Evolutionary conservation across 148 eudicot genomes (phyloP).

Genomic region (Selenicereus undatus): DNA sequence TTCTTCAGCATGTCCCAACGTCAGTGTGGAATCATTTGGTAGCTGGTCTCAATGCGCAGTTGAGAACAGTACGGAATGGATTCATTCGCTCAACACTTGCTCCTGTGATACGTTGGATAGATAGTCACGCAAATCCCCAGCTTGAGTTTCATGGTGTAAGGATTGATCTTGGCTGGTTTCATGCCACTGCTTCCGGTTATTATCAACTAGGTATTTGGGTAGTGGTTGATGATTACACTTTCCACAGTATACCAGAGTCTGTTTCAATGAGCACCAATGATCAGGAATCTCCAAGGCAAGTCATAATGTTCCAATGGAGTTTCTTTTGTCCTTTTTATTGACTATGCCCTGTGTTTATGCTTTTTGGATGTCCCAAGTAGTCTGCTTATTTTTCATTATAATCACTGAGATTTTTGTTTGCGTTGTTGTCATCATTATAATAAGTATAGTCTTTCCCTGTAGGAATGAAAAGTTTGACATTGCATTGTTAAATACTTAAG

Average conservation of each 20-base stretch:
- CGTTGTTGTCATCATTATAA: not conserved
- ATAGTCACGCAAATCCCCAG: constrained; percentile 76
- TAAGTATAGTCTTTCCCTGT: too few relatives aligned
- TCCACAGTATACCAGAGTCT: constrained; percentile 36
- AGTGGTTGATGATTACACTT: constrained; percentile 46
- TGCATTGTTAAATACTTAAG: too few relatives aligned
- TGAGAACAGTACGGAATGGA: constrained; percentile 67
- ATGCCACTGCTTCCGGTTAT: constrained; percentile 72
- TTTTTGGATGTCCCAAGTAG: not conserved
- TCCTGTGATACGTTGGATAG: constrained; percentile 64
- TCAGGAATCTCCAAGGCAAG: constrained; percentile 50
- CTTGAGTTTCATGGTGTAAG: constrained; percentile 76
- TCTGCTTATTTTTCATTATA: not conserved
- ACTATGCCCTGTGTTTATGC: not conserved
- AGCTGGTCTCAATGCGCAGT: constrained; percentile 78
- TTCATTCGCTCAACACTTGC: constrained; percentile 59
- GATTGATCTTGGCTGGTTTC: constrained; percentile 84
- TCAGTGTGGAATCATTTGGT: constrained; percentile 79
- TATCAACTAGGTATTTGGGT: constrained; percentile 78
- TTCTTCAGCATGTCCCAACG: constrained; percentile 69
- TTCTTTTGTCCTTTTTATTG: not conserved
- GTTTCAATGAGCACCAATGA: constrained; percentile 26
- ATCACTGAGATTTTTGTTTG: not conserved
- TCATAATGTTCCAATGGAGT: not conserved
- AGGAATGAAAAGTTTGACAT: not conserved